These are phyloP conservation scores for Suillus ampliporus DNA, from an alignment of 768 basidiomycete genomes.

Conservation along the genomic window DNA sequence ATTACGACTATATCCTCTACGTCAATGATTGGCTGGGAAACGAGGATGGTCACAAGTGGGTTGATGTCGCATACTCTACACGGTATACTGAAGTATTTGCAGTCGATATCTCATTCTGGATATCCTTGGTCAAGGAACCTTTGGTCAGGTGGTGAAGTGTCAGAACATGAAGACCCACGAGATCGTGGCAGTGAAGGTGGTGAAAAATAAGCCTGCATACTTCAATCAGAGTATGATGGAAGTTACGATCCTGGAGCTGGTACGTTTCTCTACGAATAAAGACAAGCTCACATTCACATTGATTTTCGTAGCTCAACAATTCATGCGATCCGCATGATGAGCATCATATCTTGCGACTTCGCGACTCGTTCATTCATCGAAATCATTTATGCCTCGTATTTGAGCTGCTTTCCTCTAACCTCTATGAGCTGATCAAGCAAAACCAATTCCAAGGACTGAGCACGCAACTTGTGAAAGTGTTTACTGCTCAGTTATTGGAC, in stretches of 20 bases:
- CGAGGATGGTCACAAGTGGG: conserved; percentile 94
- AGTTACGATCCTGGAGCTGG: conserved; percentile 95
- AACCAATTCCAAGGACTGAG: conserved; percentile 98
- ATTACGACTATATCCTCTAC: conserved; percentile 98
- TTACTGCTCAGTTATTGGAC: conserved; percentile 94
- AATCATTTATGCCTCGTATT: conserved; percentile 98
- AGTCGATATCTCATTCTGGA: conserved; percentile 94
- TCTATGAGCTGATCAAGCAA: conserved; percentile 99
- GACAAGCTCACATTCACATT: conserved; percentile 2
- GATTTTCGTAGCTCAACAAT: conserved; percentile 79
- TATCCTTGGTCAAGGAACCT: conserved; percentile 97
- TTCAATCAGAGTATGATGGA: conserved; percentile 99
- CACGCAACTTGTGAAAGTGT: conserved; percentile 97
- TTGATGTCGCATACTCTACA: conserved; percentile 23
- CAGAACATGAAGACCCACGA: conserved; percentile 99
- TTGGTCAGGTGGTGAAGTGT: conserved; percentile 99
- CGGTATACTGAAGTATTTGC: conserved; percentile 21
- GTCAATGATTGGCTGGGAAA: conserved; percentile 97
- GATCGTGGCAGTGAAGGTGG: conserved; percentile 98
- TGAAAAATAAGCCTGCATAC: conserved; percentile 99
- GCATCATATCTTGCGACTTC: conserved; percentile 94
- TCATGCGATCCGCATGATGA: conserved; percentile 92
- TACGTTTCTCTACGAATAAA: conserved; percentile 48
- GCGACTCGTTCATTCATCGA: conserved; percentile 96
- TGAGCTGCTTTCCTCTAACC: conserved; percentile 93